Evolutionary conservation across 2,329 filamentous ascomycete species (phyloP), one percentile per base, ranked within the genome.

Genomic region (Lachnellula hyalina): DNA sequence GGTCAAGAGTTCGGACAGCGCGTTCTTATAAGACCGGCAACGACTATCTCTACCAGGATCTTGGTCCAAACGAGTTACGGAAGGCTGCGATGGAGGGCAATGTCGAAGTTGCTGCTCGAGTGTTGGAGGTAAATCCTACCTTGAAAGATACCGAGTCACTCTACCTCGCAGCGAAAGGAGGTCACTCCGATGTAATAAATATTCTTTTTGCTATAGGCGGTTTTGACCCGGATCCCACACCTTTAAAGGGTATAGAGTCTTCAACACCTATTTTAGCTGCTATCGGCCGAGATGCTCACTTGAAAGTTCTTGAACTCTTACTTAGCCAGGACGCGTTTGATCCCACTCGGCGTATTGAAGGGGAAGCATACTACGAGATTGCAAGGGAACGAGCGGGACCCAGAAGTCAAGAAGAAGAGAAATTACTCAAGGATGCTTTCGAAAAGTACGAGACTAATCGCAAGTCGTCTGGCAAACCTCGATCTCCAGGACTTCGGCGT

Each of bases 191-290:
- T 42, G 64, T 68, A 35, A 56, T 70, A 14, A 61, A 65, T 23
- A 47, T 71, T 58, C 70, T 82, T 35, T 71, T 82, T 54, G 77
- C 74, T 15, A 73, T 77, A 55, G 72, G 75, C 38, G 72, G 75
- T 53, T 79, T 82, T 17, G 78, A 86, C 64, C 78, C 82, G 7
- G 89, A 94, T 63, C 90, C 90, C 34, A 76, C 80, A 6, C 82
- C 89, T 12, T 72, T 91, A 47, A 66, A 76, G 8, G 71, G 70
- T 15, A 75, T 75, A 42, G 91, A 94, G 54, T 86, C 89, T 65
- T 87, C 92, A 50, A 97, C 93, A 1, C 94, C 94, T 1, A 95
- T 99, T 77, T 81, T 96, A 38, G 91, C 92, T 55, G 92, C 94
- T 1, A 96, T 99, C 61, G 93, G 94, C 15, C 87, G 93, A 63